Evolutionary conservation across 2,329 filamentous ascomycete genomes (phyloP), one percentile per base, ranked within the genome.

Genomic region (Nothophaeocryptopus gaeumannii): DNA sequence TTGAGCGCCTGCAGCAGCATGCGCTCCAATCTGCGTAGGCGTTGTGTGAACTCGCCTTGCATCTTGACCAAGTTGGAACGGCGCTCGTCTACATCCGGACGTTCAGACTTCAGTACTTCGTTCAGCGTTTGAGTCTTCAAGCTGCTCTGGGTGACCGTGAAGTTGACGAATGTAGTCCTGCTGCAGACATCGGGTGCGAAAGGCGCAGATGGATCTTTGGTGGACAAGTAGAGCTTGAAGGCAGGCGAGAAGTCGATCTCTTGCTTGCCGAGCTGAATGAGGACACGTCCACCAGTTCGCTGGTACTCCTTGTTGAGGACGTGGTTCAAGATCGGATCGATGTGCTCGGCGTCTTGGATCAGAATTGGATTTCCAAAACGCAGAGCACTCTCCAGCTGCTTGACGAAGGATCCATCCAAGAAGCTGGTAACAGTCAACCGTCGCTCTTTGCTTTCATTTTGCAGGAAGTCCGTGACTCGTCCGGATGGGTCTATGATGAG

Each of bases 231-330:
- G 30, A 99, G 80, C 73, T 86, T 93, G 79, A 99, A 99, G 0
- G 91, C 84, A 1, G 93, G 92, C 43, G 93, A 99, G 73, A 99
- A 99, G 71, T 99, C 93, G 59, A 99, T 99, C 72, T 99, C 91
- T 71, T 99, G 95, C 72, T 93, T 96, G 64, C 93, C 93, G 35
- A 99, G 87, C 71, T 99, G 93, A 57, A 99, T 99, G 45, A 99
- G 83, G 39, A 97, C 92, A 80, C 93, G 92, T 15, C 93, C 93
- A 60, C 93, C 93, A 26, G 95, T 99, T 75, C 91, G 95, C 72
- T 99, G 95, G 71, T 99, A 99, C 67, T 99, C 93, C 71, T 99
- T 99, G 76, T 99, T 99, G 71, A 99, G 83, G 48, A 99, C 92
- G 63, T 99, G 93, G 66, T 97, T 99, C 63, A 99, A 84, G 52